Evolutionary conservation across 73 alveolate species (phyloP).

Genomic region (Paramecium caudatum): DNA sequence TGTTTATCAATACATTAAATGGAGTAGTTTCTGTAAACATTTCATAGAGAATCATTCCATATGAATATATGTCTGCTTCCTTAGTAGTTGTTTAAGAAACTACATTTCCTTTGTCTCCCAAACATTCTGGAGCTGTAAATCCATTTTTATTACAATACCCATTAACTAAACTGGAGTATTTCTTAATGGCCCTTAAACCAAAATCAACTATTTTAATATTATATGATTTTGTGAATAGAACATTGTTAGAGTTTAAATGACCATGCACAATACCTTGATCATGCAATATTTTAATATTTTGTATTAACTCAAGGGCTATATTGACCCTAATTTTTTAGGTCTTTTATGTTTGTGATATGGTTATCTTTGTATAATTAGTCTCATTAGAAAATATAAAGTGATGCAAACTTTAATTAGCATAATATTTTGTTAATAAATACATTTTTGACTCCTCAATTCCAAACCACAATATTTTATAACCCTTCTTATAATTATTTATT

Average conservation of each 20-base stretch:
- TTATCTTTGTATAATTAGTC: neutral
- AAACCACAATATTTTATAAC: constrained; percentile 30
- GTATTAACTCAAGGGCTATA: constrained; percentile 23
- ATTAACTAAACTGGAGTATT: constrained; percentile 54
- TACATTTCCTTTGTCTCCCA: constrained; percentile 49
- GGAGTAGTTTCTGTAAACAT: constrained; percentile 43
- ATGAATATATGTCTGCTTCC: constrained; percentile 46
- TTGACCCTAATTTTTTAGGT: neutral
- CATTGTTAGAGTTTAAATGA: constrained; percentile 19
- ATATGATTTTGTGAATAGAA: neutral
- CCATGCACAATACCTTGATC: constrained; percentile 51
- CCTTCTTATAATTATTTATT: neutral
- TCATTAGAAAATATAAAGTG: neutral
- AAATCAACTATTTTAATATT: constrained; percentile 58
- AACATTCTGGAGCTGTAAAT: constrained; percentile 63
- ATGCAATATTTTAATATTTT: constrained; percentile 4
- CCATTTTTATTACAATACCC: constrained; percentile 46
- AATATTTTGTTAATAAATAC: neutral
- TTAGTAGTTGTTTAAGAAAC: constrained; percentile 17
- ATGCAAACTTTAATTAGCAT: neutral
- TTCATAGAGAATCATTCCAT: constrained; percentile 57
- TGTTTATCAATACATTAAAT: neutral
- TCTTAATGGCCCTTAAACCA: constrained; percentile 57
- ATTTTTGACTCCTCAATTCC: neutral
- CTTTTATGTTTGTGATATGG: neutral